Evolutionary conservation across 1,139 yeast genomes (phyloP).

Genomic region (Schwanniomyces etchellsii): DNA sequence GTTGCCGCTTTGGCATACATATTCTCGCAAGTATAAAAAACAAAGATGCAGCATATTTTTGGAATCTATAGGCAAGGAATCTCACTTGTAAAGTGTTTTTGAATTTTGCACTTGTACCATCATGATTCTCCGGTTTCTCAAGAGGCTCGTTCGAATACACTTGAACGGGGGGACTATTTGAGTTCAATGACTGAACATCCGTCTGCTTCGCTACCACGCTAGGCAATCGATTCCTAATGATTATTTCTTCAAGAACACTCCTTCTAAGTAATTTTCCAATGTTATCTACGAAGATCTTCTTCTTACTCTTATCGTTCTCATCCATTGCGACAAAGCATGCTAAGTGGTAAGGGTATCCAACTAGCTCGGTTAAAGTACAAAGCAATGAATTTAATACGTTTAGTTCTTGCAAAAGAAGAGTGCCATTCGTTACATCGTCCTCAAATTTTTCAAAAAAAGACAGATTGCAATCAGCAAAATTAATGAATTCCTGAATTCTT

Average conservation of each 20-base stretch:
- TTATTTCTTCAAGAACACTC: slow-evolving; percentile 51
- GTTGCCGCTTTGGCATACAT: slow-evolving; percentile 42
- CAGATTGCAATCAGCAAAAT: slow-evolving; percentile 9
- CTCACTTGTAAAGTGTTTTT: slow-evolving; percentile 59
- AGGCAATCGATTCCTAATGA: slow-evolving; percentile 44
- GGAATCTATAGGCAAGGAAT: slow-evolving; percentile 44
- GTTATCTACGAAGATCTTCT: slow-evolving; percentile 17
- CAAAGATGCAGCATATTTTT: slow-evolving; percentile 40
- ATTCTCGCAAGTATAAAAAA: slow-evolving; percentile 37
- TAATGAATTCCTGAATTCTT: slow-evolving; percentile 14
- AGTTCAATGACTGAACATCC: slow-evolving; percentile 18
- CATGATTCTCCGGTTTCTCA: slow-evolving; percentile 24
- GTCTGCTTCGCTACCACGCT: slow-evolving; percentile 42
- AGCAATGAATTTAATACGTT: slow-evolving; percentile 33
- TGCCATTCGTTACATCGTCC: slow-evolving; percentile 22
- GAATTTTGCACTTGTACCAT: slow-evolving; percentile 46
- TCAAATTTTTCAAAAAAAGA: slow-evolving; percentile 26
- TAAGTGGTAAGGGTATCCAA: slow-evolving; percentile 43
- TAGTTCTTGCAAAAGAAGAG: slow-evolving; percentile 27
- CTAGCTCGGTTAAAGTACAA: slow-evolving; percentile 45
- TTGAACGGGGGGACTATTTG: slow-evolving; percentile 31
- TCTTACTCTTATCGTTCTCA: slow-evolving; percentile 24
- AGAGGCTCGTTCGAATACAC: slow-evolving; percentile 25
- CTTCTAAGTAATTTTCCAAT: slow-evolving; percentile 44
- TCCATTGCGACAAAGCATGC: slow-evolving; percentile 37